Evolutionary conservation across 371 early-diverging fungal genomes (phyloP).

Genomic region (Circinella umbellata): DNA sequence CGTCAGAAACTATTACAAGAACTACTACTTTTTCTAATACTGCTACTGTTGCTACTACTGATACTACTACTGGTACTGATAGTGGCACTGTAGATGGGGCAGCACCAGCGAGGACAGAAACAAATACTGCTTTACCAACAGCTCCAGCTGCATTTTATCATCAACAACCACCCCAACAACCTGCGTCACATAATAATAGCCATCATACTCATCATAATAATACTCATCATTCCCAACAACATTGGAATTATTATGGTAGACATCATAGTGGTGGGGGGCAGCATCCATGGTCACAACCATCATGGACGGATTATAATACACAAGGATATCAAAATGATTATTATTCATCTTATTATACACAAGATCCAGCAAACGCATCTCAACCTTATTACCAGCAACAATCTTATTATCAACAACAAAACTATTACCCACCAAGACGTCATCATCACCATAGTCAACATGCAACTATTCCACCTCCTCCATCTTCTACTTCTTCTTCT

Average conservation of each 20-base stretch:
- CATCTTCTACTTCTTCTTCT: neutral
- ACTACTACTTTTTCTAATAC: no score
- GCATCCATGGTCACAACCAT: neutral
- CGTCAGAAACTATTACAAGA: neutral
- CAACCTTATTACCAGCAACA: constrained; percentile 33
- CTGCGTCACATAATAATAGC: neutral
- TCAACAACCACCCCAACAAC: constrained; percentile 2
- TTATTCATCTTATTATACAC: constrained; percentile 18
- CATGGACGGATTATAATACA: constrained; percentile 3
- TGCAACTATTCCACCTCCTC: neutral
- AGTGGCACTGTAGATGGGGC: constrained; percentile 18
- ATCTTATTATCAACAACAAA: neutral
- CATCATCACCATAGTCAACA: constrained; percentile 12
- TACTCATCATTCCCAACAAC: neutral
- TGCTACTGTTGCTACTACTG: no score
- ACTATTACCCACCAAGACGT: neutral
- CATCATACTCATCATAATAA: neutral
- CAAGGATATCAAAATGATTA: constrained; percentile 23
- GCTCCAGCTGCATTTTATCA: constrained; percentile 8
- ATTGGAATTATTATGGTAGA: constrained; percentile 25
- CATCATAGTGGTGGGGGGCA: neutral
- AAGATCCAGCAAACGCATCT: neutral
- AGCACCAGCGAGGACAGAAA: constrained; percentile 25
- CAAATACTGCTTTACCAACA: neutral
- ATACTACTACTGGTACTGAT: constrained; percentile 13